A percentile compares a stretch with the other conserved stretches of the same genome.
phyloP scores from a whole-genome alignment of 148 eudicot species.

The Rheum nobile region DNA sequence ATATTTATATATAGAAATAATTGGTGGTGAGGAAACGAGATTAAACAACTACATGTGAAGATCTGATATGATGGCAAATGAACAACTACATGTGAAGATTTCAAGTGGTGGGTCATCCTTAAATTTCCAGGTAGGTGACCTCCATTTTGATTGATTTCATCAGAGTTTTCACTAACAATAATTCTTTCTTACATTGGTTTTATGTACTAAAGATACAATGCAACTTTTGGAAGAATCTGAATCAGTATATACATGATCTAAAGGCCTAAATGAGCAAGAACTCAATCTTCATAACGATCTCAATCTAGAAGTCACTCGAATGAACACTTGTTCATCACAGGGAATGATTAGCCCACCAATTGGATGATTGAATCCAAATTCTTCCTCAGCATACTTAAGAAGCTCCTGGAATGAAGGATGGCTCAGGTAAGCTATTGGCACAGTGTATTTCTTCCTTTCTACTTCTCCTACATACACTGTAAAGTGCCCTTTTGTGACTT shows the following conservation, averaged over 20 bases:
- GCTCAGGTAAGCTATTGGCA: slow-evolving; percentile 44
- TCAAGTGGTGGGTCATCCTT: not conserved
- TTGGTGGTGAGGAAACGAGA: not conserved
- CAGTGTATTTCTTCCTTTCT: slow-evolving; percentile 31
- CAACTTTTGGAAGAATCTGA: not conserved
- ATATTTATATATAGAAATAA: not conserved
- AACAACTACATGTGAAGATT: not conserved
- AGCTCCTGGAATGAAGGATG: slow-evolving; percentile 40
- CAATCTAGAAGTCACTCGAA: slow-evolving; percentile 20
- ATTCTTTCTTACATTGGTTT: too few relatives aligned
- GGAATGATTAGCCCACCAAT: slow-evolving; percentile 57
- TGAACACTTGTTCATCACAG: slow-evolving; percentile 35
- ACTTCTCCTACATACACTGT: slow-evolving; percentile 45
- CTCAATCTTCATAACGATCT: not conserved
- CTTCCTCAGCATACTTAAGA: slow-evolving; percentile 36
- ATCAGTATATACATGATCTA: not conserved
- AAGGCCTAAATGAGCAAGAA: not conserved
- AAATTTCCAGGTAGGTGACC: not conserved
- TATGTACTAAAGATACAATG: not conserved
- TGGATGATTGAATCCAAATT: slow-evolving; percentile 45
- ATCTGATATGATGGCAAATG: too few relatives aligned
- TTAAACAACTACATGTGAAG: not conserved
- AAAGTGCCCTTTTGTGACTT: slow-evolving; percentile 42
- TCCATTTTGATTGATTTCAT: not conserved
- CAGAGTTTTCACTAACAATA: not conserved